These are phyloP conservation scores for Heliosperma pusillum DNA, from an alignment of 148 eudicot genomes.

Conservation along the genomic window DNA sequence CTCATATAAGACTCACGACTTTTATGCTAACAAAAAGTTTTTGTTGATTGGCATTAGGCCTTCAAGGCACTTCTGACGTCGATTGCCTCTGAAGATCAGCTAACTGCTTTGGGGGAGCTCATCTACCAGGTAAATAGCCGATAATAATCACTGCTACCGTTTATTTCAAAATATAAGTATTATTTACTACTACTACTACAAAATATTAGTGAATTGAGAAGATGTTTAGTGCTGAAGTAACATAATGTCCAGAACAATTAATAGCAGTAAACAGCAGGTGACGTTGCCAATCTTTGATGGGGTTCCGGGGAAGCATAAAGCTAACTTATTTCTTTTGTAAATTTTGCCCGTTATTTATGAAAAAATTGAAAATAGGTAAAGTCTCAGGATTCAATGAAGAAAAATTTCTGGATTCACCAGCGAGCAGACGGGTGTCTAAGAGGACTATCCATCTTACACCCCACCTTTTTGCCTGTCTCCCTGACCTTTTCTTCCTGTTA, in stretches of 20 bases:
- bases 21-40: constrained; percentile 9
- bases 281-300: neutral
- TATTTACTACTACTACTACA: neutral
- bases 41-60: constrained; percentile 44
- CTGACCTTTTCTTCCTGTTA: neutral
- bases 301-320: neutral
- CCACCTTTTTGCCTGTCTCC: neutral
- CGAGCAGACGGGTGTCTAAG: neutral
- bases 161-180: neutral
- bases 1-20: too few species aligned
- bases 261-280: neutral
- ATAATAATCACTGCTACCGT: too few species aligned
- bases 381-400: neutral
- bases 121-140: constrained; percentile 72
- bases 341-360: neutral
- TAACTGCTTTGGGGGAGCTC: constrained; percentile 78
- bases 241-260: neutral
- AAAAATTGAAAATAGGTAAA: neutral
- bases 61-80: constrained; percentile 93
- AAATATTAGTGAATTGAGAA: neutral
- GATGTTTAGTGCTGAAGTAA: neutral
- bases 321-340: neutral
- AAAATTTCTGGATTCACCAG: neutral
- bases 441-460: neutral
- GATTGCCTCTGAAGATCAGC: constrained; percentile 77